Percentiles rank a stretch among this genome's conserved stretches.
These are phyloP conservation scores for Bocquillonia castaneifolia DNA, from an alignment of 441 rosid species.

Conservation along the genomic window DNA sequence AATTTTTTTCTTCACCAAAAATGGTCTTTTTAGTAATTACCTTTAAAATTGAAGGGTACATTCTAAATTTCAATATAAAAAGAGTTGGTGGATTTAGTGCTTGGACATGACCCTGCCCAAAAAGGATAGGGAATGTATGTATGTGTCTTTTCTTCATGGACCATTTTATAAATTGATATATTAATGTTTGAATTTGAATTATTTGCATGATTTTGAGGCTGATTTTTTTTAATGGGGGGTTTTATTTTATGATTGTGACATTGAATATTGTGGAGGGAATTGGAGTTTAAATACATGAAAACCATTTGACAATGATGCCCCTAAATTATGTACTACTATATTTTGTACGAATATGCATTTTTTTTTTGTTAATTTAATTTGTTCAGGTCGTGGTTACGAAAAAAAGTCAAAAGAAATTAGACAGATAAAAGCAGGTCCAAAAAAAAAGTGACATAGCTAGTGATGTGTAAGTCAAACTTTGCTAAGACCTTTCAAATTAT, in stretches of 20 bases:
- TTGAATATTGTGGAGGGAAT: conserved; percentile 17
- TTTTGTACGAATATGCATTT: background rate
- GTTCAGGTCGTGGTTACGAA: background rate
- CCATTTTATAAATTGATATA: background rate
- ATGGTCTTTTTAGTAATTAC: background rate
- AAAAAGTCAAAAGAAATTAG: background rate
- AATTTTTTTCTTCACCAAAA: background rate
- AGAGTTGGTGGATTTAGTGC: background rate
- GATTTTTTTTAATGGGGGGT: background rate
- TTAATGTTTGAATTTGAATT: conserved; percentile 2
- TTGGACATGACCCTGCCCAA: conserved; percentile 5
- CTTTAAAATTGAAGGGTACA: background rate
- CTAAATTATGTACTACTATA: background rate
- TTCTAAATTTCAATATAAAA: background rate
- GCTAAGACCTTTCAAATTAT: background rate
- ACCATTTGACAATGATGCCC: background rate
- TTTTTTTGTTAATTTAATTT: background rate
- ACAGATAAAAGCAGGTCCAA: background rate
- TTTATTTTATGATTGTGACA: conserved; percentile 13
- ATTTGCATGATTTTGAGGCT: background rate
- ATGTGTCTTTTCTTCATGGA: conserved; percentile 5
- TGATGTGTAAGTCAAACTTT: background rate
- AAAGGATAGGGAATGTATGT: conserved; percentile 1
- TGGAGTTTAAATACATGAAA: conserved; percentile 12
- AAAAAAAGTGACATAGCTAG: background rate